These are phyloP conservation scores for Globisporangium acanthophoron DNA, from an alignment of 352 stramenopile genomes.

Conservation along the genomic window DNA sequence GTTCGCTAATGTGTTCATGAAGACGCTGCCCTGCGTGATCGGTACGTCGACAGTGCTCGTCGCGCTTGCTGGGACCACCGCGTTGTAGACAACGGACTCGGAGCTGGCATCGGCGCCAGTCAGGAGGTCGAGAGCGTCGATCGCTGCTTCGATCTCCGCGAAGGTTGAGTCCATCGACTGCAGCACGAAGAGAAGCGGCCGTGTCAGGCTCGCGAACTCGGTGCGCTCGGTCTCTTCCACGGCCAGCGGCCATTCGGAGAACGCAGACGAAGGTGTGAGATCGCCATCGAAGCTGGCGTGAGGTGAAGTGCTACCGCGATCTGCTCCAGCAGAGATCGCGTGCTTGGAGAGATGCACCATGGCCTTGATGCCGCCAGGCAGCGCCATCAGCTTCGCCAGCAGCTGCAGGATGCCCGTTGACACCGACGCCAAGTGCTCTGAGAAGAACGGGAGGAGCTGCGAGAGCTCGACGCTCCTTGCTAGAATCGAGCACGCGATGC, in stretches of 20 bases:
- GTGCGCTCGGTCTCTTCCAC: conserved; percentile 1
- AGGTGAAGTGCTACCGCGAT: not conserved
- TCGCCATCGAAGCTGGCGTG: not conserved
- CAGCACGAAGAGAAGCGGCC: conserved; percentile 5
- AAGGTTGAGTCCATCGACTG: conserved; percentile 4
- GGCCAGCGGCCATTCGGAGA: conserved; percentile 4
- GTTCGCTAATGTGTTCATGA: conserved; percentile 32
- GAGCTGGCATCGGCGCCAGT: conserved; percentile 6
- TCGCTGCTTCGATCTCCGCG: conserved; percentile 2
- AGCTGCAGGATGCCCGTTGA: conserved; percentile 28
- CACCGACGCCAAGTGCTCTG: conserved; percentile 19
- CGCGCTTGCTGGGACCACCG: not conserved
- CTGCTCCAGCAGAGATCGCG: not conserved
- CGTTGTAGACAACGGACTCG: conserved; percentile 5
- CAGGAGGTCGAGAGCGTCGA: conserved; percentile 6
- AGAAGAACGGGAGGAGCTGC: conserved; percentile 19
- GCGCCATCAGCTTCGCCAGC: conserved; percentile 22
- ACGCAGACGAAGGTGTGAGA: not conserved
- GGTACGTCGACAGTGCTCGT: not conserved
- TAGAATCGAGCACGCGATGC: conserved; percentile 24
- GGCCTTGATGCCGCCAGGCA: conserved; percentile 26
- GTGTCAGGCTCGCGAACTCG: not conserved
- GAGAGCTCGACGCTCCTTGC: conserved; percentile 20
- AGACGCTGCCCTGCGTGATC: conserved; percentile 25
- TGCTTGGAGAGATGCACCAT: conserved; percentile 23